Conservation (phyloP, 164 flowering plant species). For the Vitis rotundifolia region DNA sequence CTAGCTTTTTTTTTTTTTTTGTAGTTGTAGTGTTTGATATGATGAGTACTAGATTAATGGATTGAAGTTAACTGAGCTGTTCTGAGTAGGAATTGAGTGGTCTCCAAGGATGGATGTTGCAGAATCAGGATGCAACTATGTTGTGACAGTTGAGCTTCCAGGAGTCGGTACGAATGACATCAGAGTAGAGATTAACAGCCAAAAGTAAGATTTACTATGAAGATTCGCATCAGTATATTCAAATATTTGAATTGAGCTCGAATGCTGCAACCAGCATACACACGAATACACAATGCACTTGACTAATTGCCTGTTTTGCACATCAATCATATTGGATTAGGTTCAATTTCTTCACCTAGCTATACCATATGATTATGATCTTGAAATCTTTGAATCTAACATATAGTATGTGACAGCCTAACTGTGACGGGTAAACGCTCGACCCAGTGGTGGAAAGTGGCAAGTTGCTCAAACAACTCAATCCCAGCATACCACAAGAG, state of each 20-base stretch:
- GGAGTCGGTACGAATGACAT: constrained; percentile 53
- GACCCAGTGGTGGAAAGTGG: constrained; percentile 29
- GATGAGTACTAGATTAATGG: neutral
- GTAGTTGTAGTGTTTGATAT: neutral
- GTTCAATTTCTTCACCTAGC: too few species aligned
- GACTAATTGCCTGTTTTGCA: too few species aligned
- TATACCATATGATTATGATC: neutral
- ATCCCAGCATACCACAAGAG: constrained; percentile 43
- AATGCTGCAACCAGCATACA: too few species aligned
- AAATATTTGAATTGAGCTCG: too few species aligned
- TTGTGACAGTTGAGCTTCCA: constrained; percentile 67
- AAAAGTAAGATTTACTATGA: constrained; percentile 41
- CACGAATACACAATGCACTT: too few species aligned
- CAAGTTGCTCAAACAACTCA: constrained; percentile 27
- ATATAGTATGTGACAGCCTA: constrained; percentile 41
- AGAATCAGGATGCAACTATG: constrained; percentile 50
- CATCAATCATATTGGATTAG: too few species aligned
- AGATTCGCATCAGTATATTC: too few species aligned
- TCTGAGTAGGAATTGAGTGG: constrained; percentile 48
- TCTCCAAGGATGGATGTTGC: constrained; percentile 73
- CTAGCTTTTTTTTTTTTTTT: neutral
- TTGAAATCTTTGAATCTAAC: neutral
- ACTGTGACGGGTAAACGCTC: constrained; percentile 57
- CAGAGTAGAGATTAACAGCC: constrained; percentile 64
- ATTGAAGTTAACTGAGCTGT: too few species aligned